Base-by-base conservation (phyloP, 352 stramenopile genomes). In the Pythium plurisporium region DNA sequence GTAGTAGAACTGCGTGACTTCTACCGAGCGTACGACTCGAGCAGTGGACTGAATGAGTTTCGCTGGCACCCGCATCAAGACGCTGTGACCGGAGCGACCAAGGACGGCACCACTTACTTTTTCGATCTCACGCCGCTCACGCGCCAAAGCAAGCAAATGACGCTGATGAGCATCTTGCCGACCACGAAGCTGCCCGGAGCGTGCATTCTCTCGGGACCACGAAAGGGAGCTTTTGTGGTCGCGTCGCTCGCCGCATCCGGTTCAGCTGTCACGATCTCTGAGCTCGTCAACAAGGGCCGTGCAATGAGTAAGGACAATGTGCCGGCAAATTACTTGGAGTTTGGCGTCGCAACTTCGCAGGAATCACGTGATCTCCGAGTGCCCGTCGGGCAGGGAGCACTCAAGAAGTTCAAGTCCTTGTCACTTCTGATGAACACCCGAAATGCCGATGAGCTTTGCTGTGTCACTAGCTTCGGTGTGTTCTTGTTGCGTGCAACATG, bases 51-150 rank as follows among this genome's bases (percentile, higher is more conserved):
- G 3, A 68, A 70, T 22, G 80, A 93, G 26, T 58, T 93, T 22
- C 82, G 70, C n/a, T 75, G 86, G 9, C 79, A 91, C 36, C 49
- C 57, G 9, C 68, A 83, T 27, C 80, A 93, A 40, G 72, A 82
- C 7, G 56, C 79, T 2, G 69, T 87, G 41, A 86, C 66, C 14
- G 78, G 70, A 11, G 58, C 74, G 8, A 75, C 69, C 19, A 83
- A 76, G 29, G 82, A 91, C 33, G 82, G 82, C n/a, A 79, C 71
- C 0, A 66, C 84, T 9, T 90, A 80, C 59, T 82, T 91, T 38
- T 84, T 89, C 36, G 78, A 92, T 25, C 60, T 87, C 23, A 63
- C 72, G 0, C 72, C 71, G 12, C 41, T 91, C 23, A 55, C 79
- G 4, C 64, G 70, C 9, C 73, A 83, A 30, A 83, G 73, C 42